Conservation (phyloP, 257 asterid genomes). For the Vinca minor region DNA sequence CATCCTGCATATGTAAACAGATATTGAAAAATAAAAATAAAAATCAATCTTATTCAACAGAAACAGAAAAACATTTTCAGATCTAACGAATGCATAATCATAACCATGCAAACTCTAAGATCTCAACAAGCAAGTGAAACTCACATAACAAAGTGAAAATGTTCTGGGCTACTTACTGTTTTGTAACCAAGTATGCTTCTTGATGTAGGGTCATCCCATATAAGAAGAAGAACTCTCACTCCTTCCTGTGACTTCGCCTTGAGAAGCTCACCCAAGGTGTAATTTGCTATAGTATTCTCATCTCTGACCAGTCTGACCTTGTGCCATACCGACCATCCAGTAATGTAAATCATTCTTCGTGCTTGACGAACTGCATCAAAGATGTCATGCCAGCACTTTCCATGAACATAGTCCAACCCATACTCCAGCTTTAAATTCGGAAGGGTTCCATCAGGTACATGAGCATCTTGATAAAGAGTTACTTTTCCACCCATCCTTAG, state of each 20-base stretch:
- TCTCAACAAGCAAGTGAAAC: neutral
- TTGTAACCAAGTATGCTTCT: constrained; percentile 90
- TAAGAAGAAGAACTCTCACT: constrained; percentile 88
- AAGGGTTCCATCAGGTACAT: constrained; percentile 76
- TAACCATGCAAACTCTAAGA: neutral
- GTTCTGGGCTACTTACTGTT: constrained; percentile 42
- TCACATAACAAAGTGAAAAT: neutral
- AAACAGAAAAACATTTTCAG: neutral
- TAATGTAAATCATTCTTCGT: constrained; percentile 69
- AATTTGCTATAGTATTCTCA: constrained; percentile 40
- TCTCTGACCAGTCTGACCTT: constrained; percentile 83
- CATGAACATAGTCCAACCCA: constrained; percentile 70
- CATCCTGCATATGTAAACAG: constrained; percentile 57
- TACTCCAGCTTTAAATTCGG: constrained; percentile 65
- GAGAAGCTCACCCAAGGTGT: constrained; percentile 82
- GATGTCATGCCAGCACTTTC: constrained; percentile 90
- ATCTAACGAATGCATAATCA: neutral
- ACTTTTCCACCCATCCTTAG: constrained; percentile 87
- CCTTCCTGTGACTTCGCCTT: constrained; percentile 96
- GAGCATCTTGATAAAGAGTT: constrained; percentile 96
- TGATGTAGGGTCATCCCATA: constrained; percentile 98
- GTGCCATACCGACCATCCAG: constrained; percentile 99
- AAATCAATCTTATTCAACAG: neutral
- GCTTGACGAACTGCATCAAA: constrained; percentile 80
- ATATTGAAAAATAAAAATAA: constrained; percentile 1